Evolutionary conservation across 306 rosid genomes (phyloP), one percentile per base, ranked within the genome.

Genomic region (Elaeagnus macrophylla): DNA sequence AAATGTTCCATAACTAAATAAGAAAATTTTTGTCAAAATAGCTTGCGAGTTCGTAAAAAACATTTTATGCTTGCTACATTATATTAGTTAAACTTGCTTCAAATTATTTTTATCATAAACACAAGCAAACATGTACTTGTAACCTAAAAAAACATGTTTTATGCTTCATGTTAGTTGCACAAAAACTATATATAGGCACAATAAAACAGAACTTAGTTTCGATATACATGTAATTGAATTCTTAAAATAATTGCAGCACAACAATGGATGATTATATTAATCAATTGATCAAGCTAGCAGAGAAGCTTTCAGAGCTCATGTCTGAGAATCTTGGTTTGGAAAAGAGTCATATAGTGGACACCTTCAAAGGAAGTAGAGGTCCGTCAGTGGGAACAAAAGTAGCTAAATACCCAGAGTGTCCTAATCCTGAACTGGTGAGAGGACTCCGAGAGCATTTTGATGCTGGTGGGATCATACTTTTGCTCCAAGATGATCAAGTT

Each of bases 361-460:
- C 84, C 59, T 89, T 89, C 71, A 58, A 72, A 3, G 89, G 87
- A 54, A 45, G 53, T 6, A 64, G 66, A n/a, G 83, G 89, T 4
- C 82, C 95, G 10, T 77, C 81, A 7, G 73, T 89, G 52, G 95
- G 95, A 12, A 89, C 95, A 41, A 89, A 89, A 68, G 97, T 89
- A 51, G 97, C 97, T 0, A 85, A 72, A 48, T 89, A 89, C 65
- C 94, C 97, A 11, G 53, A 81, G 14, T 81, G 84, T 59, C 84
- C 85, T 16, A 63, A 59, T 0, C 95, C 94, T 55, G 85, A 79
- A 40, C 44, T 55, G 1, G 95, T 89, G 38, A 78, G 87, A 69
- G 97, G 97, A 16, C 84, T 89, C 1, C 71, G 97, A 48, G 97
- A 85, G 63, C 95, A 85, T 77, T 85, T 95, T 10, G 97, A 89